Evolutionary conservation across 2,329 filamentous ascomycete genomes (phyloP).

Genomic region (Pestalotiopsis sp.): DNA sequence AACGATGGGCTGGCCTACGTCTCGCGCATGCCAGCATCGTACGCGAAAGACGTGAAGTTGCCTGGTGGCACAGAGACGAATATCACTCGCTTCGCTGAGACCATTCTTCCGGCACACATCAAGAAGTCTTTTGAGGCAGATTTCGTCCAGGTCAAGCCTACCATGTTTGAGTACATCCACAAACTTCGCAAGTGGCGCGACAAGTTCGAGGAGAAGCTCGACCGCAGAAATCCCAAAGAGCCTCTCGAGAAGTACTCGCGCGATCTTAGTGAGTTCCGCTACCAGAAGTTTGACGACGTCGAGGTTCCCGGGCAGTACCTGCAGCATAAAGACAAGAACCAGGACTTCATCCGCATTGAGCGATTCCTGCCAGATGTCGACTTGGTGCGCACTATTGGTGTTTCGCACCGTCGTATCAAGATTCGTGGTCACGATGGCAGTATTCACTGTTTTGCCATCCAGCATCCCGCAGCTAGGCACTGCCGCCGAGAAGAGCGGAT

Average conservation of each 20-base stretch:
- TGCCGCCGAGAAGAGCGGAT: constrained; percentile 95
- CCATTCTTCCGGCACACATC: constrained; percentile 91
- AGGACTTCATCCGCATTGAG: constrained; percentile 97
- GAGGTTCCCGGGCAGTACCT: constrained; percentile 97
- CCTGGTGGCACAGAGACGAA: constrained; percentile 91
- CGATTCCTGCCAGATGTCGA: constrained; percentile 95
- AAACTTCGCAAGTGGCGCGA: constrained; percentile 95
- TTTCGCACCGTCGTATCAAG: constrained; percentile 89
- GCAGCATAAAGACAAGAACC: constrained; percentile 97
- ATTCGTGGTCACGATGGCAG: constrained; percentile 98
- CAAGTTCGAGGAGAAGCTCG: constrained; percentile 96
- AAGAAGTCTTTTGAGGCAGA: constrained; percentile 97
- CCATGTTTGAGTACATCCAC: constrained; percentile 98
- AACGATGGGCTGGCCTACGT: constrained; percentile 96
- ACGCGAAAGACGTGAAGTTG: constrained; percentile 88
- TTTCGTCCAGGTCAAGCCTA: constrained; percentile 93
- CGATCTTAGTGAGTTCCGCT: constrained; percentile 93
- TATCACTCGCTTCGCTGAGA: constrained; percentile 95
- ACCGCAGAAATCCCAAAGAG: constrained; percentile 73
- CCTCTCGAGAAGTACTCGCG: constrained; percentile 86
- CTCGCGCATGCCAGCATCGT: constrained; percentile 81
- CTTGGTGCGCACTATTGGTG: constrained; percentile 84
- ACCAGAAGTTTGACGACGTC: constrained; percentile 97
- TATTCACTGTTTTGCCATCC: constrained; percentile 93
- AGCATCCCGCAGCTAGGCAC: constrained; percentile 90